A percentile compares a stretch with the other conserved stretches of the same genome.
Conservation (phyloP, 768 basidiomycete species). For the Tylopilus intermedius region DNA sequence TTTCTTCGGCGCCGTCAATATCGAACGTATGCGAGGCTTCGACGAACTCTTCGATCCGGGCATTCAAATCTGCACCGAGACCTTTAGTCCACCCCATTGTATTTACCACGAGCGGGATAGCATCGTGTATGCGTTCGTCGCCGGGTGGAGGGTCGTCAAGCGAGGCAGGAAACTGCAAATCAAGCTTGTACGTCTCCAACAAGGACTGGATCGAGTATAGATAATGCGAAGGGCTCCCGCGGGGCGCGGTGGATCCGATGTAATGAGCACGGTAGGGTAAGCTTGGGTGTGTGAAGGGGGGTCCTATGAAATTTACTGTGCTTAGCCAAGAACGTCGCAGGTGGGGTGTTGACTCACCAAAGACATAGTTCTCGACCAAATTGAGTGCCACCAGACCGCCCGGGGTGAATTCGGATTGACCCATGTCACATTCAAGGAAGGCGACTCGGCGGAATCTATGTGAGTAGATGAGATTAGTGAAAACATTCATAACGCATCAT, state of each 20-base stretch:
- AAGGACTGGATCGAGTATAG: slow-evolving; percentile 62
- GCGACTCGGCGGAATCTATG: slow-evolving; percentile 75
- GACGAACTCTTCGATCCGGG: slow-evolving; percentile 61
- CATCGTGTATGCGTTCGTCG: slow-evolving; percentile 44
- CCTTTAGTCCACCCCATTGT: slow-evolving; percentile 98
- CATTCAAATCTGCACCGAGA: slow-evolving; percentile 75
- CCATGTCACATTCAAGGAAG: slow-evolving; percentile 87
- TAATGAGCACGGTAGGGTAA: slow-evolving; percentile 74
- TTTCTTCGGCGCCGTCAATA: slow-evolving; percentile 21
- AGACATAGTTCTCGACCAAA: slow-evolving; percentile 57
- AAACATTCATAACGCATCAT: neutral
- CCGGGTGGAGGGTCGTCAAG: slow-evolving; percentile 25
- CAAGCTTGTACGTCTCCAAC: slow-evolving; percentile 61
- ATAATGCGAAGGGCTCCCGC: slow-evolving; percentile 72
- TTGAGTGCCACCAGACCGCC: slow-evolving; percentile 81
- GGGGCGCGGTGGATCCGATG: slow-evolving; percentile 74
- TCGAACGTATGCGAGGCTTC: slow-evolving; percentile 41
- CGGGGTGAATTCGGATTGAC: slow-evolving; percentile 91
- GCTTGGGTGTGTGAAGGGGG: slow-evolving; percentile 80
- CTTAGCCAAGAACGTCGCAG: neutral
- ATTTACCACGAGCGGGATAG: slow-evolving; percentile 84
- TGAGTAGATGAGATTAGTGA: neutral
- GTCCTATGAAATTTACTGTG: slow-evolving; percentile 45
- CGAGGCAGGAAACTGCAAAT: slow-evolving; percentile 50
- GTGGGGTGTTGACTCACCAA: slow-evolving; percentile 47